These are phyloP conservation scores for Nakataea oryzae DNA, from an alignment of 2,329 filamentous ascomycete species.

Conservation along the genomic window DNA sequence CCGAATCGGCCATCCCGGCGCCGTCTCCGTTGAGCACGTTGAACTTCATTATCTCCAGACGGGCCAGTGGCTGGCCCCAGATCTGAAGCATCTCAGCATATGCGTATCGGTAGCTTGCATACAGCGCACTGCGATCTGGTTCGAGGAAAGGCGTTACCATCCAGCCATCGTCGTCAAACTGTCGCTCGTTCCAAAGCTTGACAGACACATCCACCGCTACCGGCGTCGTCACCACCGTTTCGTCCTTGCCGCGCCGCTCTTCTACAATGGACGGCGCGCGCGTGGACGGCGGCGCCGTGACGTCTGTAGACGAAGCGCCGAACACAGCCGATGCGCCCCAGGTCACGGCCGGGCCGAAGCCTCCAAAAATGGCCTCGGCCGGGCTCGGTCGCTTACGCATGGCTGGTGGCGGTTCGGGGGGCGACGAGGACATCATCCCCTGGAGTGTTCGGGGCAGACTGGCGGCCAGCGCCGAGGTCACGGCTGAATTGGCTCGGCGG, in stretches of 20 bases:
- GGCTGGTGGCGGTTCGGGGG: constrained; percentile 18
- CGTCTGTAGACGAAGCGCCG: constrained; percentile 12
- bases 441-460: constrained; percentile 38
- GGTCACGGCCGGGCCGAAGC: constrained; percentile 39
- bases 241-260: neutral
- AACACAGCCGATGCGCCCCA: constrained; percentile 37
- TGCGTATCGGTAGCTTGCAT: constrained; percentile 50
- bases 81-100: constrained; percentile 61
- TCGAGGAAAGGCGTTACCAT: constrained; percentile 49
- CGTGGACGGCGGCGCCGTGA: neutral
- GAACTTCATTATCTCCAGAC: constrained; percentile 60
- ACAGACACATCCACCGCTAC: constrained; percentile 42
- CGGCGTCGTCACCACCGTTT: constrained; percentile 22
- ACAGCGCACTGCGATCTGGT: constrained; percentile 32
- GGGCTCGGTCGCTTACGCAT: constrained; percentile 47
- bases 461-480: constrained; percentile 44
- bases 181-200: constrained; percentile 48
- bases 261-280: neutral
- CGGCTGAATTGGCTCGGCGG: constrained; percentile 41
- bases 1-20: constrained; percentile 12
- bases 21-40: constrained; percentile 42
- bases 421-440: constrained; percentile 28
- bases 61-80: constrained; percentile 52
- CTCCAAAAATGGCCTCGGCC: constrained; percentile 48
- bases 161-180: constrained; percentile 60